phyloP scores from a whole-genome alignment of 1,139 yeast genomes.

The Scheffersomyces segobiensis region DNA sequence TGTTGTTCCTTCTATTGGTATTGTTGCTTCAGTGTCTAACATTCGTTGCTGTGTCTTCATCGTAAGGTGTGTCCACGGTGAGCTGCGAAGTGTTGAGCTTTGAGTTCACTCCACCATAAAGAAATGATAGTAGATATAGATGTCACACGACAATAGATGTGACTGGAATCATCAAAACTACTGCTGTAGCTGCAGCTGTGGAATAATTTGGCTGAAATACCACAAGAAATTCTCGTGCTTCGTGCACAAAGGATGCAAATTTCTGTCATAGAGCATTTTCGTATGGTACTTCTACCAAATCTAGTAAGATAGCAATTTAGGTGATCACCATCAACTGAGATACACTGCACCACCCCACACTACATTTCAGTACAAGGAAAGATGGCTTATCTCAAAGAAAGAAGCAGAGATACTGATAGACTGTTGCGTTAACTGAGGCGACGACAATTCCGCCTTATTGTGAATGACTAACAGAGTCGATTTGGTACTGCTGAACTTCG shows the following conservation, averaged over 20 bases:
- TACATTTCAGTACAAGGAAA: neutral
- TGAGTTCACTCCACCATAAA: neutral
- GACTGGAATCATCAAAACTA: neutral
- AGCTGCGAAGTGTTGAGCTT: too few species aligned
- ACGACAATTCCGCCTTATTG: neutral
- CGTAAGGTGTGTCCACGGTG: neutral
- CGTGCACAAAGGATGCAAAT: neutral
- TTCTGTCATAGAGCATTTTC: neutral
- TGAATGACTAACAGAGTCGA: neutral
- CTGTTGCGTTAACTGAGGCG: neutral
- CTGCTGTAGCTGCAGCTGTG: neutral
- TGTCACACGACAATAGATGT: neutral
- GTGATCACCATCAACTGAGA: neutral
- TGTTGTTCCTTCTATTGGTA: neutral
- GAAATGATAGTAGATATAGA: neutral
- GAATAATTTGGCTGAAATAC: neutral
- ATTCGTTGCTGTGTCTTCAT: neutral
- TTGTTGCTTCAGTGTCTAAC: neutral
- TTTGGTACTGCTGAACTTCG: neutral
- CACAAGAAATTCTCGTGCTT: neutral
- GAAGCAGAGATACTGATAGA: neutral
- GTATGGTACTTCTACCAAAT: too few species aligned
- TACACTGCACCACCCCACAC: neutral
- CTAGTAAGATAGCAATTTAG: neutral
- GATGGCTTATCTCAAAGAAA: neutral